Evolutionary conservation across 257 asterid species (phyloP), one percentile per base, ranked within the genome.

Genomic region (Linderniella brevidens): DNA sequence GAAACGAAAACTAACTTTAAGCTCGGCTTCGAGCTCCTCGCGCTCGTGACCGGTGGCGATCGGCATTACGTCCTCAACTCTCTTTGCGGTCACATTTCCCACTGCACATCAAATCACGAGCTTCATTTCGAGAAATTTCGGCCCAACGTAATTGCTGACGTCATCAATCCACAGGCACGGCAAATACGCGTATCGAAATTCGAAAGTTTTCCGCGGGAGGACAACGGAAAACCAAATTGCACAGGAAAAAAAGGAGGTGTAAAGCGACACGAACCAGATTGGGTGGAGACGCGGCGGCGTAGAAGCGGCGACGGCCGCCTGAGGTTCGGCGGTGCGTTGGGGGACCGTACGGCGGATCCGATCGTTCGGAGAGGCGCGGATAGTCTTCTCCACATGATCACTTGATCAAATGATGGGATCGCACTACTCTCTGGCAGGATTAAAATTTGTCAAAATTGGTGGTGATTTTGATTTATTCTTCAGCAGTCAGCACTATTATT

Each of bases 21-120:
- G 79, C 68, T 74, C 85, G 16, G 97, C 97, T 59, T 74, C 77
- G 49, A 87, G 83, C 71, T 88, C 95, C 66, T 88, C 98, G 13
- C 92, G 84, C 63, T 88, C 98, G 25, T 88, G 98, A 46, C 95
- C 98, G 49, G 98, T 88, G n/a, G 92, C 93, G 68, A 84, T 88
- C 38, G 98, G 98, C 86, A 78, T 69, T 72, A 84, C 71, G 59
- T 88, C 93, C 70, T 80, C 98, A 13, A 71, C 77, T 29, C 61
- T 69, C 65, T 78, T 82, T 29, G 73, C 57, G 41, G 68, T 82
- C 32, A n/a, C n/a, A n/a, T n/a, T n/a, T n/a, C n/a, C n/a, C n/a
- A 25, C 32, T 25, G 32, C 32, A 25, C 32, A 25, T 25, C 32
- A 25, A 25, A 25, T 25, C 32, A 25, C 3, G 4, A 25, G 4